Conservation (phyloP, 352 stramenopile species). For the Aphanomyces astaci region DNA sequence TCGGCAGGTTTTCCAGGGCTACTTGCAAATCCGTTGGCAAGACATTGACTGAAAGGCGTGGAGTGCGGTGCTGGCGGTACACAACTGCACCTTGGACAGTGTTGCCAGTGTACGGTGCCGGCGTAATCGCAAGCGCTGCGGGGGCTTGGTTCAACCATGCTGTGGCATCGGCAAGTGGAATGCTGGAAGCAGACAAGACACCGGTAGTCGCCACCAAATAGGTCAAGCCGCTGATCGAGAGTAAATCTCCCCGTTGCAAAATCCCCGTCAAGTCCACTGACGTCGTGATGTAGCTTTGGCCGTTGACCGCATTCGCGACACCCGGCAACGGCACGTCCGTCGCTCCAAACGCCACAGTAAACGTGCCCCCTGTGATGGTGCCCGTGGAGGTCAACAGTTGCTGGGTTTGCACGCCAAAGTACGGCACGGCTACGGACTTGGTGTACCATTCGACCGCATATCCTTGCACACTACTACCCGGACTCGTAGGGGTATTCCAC, state of each 20-base stretch:
- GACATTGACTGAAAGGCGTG: constrained; percentile 43
- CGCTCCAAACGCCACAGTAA: constrained; percentile 53
- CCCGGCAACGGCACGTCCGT: constrained; percentile 34
- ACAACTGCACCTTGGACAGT: constrained; percentile 35
- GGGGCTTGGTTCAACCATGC: constrained; percentile 25
- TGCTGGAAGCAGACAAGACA: constrained; percentile 58
- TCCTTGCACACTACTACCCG: constrained; percentile 14
- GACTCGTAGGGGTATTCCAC: constrained; percentile 34
- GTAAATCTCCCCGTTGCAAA: constrained; percentile 69
- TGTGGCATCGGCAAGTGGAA: constrained; percentile 43
- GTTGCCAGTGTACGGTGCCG: constrained; percentile 37
- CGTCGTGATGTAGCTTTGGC: constrained; percentile 62
- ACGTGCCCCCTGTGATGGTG: constrained; percentile 41
- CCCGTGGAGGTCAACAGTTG: constrained; percentile 50
- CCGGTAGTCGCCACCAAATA: constrained; percentile 71
- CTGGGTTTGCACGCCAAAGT: constrained; percentile 48
- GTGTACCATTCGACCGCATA: constrained; percentile 76
- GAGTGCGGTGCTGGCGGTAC: constrained; percentile 54
- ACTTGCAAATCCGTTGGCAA: constrained; percentile 52
- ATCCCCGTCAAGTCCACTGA: constrained; percentile 81
- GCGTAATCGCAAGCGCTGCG: constrained; percentile 28
- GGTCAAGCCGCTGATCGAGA: constrained; percentile 58
- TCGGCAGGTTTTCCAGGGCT: constrained; percentile 83
- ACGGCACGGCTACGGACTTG: constrained; percentile 36
- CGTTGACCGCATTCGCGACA: constrained; percentile 42